Percentiles rank a stretch among this genome's conserved stretches.
These are phyloP conservation scores for Plasmodium ovale DNA, from an alignment of 169 alveolate species.

Conservation along the genomic window DNA sequence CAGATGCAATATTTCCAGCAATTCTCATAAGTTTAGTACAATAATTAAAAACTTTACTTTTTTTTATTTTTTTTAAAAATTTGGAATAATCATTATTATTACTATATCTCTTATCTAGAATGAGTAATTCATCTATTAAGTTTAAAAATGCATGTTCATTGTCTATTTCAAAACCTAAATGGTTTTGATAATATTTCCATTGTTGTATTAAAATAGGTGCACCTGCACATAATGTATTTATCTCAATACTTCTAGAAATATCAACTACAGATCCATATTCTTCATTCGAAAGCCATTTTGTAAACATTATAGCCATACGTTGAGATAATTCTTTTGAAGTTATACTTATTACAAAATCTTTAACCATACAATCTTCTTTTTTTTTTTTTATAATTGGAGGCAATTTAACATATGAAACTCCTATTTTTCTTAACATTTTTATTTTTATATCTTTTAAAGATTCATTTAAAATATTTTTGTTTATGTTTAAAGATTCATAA, in stretches of 20 bases:
- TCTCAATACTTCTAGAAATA: conserved; percentile 18
- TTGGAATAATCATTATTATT: conserved; percentile 9
- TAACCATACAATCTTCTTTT: conserved; percentile 6
- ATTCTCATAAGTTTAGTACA: conserved; percentile 70
- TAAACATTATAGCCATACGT: conserved; percentile 58
- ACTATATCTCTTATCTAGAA: conserved; percentile 37
- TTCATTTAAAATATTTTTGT: conserved; percentile 24
- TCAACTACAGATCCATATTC: conserved; percentile 56
- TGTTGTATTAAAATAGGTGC: conserved; percentile 61
- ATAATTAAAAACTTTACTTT: conserved; percentile 52
- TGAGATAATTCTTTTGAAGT: conserved; percentile 61
- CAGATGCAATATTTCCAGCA: conserved; percentile 43
- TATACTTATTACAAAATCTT: conserved; percentile 33
- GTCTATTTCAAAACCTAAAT: conserved; percentile 39
- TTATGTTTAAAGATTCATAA: conserved; percentile 35
- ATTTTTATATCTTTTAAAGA: conserved; percentile 51
- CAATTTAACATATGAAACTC: conserved; percentile 38
- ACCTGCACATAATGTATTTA: conserved; percentile 65
- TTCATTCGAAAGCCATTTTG: conserved; percentile 37
- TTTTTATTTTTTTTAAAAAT: conserved; percentile 34
- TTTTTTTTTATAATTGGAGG: conserved; percentile 57
- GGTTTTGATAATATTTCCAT: conserved; percentile 53
- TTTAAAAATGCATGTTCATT: conserved; percentile 61
- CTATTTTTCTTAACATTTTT: conserved; percentile 35
- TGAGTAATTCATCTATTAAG: conserved; percentile 59